These are phyloP conservation scores for Didymella lethalis DNA, from an alignment of 2,329 filamentous ascomycete species.

Conservation along the genomic window DNA sequence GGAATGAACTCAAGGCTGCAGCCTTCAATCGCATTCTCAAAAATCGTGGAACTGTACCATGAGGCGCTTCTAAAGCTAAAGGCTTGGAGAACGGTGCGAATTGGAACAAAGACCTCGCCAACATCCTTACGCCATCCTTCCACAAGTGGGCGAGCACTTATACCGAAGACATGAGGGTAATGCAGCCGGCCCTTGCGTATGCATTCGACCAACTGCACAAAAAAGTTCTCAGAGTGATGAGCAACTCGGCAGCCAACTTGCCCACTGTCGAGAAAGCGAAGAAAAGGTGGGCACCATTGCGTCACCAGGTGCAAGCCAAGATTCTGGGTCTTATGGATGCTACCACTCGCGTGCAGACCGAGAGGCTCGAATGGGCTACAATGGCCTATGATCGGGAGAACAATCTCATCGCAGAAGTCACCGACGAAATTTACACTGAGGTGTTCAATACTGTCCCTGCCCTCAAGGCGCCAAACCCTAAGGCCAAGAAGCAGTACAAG, in stretches of 20 bases:
- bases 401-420: constrained; percentile 26
- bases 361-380: constrained; percentile 13
- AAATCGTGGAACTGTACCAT: neutral
- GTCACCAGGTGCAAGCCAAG: constrained; percentile 13
- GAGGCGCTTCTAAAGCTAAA: constrained; percentile 27
- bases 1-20: neutral
- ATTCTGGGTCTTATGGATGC: neutral
- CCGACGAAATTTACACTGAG: constrained; percentile 24
- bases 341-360: constrained; percentile 3
- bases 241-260: constrained; percentile 25
- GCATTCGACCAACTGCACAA: neutral
- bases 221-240: constrained; percentile 10
- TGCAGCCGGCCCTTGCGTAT: neutral
- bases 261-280: constrained; percentile 29
- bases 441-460: constrained; percentile 15
- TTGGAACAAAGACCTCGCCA: constrained; percentile 31
- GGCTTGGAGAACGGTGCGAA: constrained; percentile 28
- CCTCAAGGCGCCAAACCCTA: constrained; percentile 5
- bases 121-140: constrained; percentile 22
- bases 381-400: constrained; percentile 24
- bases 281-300: constrained; percentile 18
- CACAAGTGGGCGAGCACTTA: constrained; percentile 23
- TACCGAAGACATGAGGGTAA: neutral
- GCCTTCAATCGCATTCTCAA: neutral
- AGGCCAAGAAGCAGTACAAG: constrained; percentile 13